Percentiles rank a stretch among this genome's conserved stretches.
Conservation (phyloP, 257 asterid genomes). For the Lantana camara region DNA sequence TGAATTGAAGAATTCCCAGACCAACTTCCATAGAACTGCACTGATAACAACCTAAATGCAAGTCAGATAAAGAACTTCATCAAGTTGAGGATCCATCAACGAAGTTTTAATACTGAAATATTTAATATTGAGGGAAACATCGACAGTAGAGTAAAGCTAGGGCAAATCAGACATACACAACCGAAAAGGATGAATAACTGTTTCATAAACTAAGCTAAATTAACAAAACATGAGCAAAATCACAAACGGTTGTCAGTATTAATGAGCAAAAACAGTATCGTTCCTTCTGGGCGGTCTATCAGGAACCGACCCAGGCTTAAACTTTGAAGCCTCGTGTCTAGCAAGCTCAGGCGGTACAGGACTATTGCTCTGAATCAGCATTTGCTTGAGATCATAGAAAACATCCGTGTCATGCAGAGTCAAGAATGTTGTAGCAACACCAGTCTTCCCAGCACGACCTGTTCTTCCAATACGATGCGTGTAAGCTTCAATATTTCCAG, state of each 20-base stretch:
- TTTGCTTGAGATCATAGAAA: slow-evolving; percentile 62
- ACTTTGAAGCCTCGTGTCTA: slow-evolving; percentile 50
- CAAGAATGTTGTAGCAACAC: slow-evolving; percentile 64
- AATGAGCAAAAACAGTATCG: slow-evolving; percentile 48
- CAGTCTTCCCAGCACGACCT: slow-evolving; percentile 76
- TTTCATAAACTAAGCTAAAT: slow-evolving; percentile 4
- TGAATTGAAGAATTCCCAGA: not conserved
- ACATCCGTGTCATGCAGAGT: slow-evolving; percentile 61
- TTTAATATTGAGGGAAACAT: slow-evolving; percentile 11
- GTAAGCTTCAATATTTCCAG: slow-evolving; percentile 56
- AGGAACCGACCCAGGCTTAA: slow-evolving; percentile 48
- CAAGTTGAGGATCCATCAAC: slow-evolving; percentile 5
- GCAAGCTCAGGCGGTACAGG: slow-evolving; percentile 57
- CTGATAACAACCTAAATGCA: not conserved
- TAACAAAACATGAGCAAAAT: slow-evolving; percentile 10
- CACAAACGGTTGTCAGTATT: not conserved
- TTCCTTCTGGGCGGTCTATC: slow-evolving; percentile 55
- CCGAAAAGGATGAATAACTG: not conserved
- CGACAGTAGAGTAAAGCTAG: slow-evolving; percentile 2
- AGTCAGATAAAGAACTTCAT: not conserved
- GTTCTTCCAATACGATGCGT: slow-evolving; percentile 71
- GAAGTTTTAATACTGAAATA: slow-evolving; percentile 15
- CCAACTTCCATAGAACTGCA: not conserved
- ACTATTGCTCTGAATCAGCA: slow-evolving; percentile 61
- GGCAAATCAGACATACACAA: slow-evolving; percentile 12